phyloP scores from a whole-genome alignment of 352 stramenopile genomes.

The Phytopythium montanum region DNA sequence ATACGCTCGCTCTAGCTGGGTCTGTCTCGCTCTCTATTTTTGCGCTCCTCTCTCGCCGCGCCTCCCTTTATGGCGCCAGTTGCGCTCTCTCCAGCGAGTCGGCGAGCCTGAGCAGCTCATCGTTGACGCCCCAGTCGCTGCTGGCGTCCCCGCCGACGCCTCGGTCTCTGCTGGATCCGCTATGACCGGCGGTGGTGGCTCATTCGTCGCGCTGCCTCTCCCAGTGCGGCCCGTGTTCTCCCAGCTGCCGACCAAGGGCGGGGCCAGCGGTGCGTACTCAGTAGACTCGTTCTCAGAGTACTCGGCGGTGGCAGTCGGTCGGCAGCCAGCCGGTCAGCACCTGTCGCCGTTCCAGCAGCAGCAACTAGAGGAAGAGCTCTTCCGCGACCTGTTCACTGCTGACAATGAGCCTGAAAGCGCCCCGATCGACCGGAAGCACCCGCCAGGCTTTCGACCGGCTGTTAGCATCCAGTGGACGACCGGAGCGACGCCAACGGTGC shows the following conservation, averaged over 20 bases:
- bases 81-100: neutral
- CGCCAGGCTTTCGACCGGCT: neutral
- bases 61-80: neutral
- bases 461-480: neutral
- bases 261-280: slow-evolving; percentile 21
- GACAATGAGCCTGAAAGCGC: slow-evolving; percentile 14
- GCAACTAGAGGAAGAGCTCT: slow-evolving; percentile 63
- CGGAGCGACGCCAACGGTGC: neutral
- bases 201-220: slow-evolving; percentile 9
- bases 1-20: neutral
- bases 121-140: neutral
- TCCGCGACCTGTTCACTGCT: slow-evolving; percentile 50
- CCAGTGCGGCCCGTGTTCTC: slow-evolving; percentile 6
- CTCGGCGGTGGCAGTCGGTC: slow-evolving; percentile 16
- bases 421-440: neutral
- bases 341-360: slow-evolving; percentile 10
- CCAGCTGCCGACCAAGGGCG: neutral
- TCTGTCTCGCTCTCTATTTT: neutral
- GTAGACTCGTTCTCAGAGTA: slow-evolving; percentile 58
- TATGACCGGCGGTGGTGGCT: neutral
- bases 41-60: neutral
- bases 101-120: neutral
- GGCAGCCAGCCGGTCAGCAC: slow-evolving; percentile 2
- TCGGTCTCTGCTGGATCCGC: neutral
- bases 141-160: neutral